Base-by-base conservation (phyloP, 495 filamentous ascomycete genomes). In the Daldinia childiae region DNA sequence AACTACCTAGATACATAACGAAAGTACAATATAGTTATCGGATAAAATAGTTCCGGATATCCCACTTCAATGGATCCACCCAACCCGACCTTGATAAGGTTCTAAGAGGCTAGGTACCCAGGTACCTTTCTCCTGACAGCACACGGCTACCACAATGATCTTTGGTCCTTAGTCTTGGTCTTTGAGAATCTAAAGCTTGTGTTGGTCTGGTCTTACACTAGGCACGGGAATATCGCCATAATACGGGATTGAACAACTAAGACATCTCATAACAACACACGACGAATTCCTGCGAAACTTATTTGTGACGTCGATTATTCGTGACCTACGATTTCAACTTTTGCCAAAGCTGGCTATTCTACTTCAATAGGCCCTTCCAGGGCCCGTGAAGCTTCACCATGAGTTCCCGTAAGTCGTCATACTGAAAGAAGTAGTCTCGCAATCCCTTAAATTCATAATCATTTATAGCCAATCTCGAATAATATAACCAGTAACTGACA, bases 371-470 rank as follows among this genome's bases (percentile, higher is more conserved):
- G 81, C 80, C 82, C 81, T 77, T 63, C 56, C 73, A 75, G 80
- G 82, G 82, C 80, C 75, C 75, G 62, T 58, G 70, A 71, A 60
- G 69, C 68, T 58, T 75, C 79, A 81, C 63, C 74, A 83, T 83
- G 82, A 82, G 79, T 79, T 83, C 82, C 43, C 73, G 82, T 83
- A 76, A 76, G 82, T 78, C 32, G 51, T 30, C 11, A n/a, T 27
- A 50, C 57, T 29, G 29, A 41, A 26, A 19, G 41, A 36, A 32
- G 14, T 26, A 11, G 5, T 32, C 5, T 30, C 6, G 29, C 29
- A 30, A 30, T 30, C 29, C 30, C 64, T 54, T 59, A 19, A 43
- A 19, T 66, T 59, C 30, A 32, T 24, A 39, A 39, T 43, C 38
- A 19, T 30, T 26, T 59, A 55, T 57, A 51, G 36, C 52, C 29